Base-by-base conservation (phyloP, 2,329 filamentous ascomycete genomes). In the Magnaporthiopsis rhizophila region DNA sequence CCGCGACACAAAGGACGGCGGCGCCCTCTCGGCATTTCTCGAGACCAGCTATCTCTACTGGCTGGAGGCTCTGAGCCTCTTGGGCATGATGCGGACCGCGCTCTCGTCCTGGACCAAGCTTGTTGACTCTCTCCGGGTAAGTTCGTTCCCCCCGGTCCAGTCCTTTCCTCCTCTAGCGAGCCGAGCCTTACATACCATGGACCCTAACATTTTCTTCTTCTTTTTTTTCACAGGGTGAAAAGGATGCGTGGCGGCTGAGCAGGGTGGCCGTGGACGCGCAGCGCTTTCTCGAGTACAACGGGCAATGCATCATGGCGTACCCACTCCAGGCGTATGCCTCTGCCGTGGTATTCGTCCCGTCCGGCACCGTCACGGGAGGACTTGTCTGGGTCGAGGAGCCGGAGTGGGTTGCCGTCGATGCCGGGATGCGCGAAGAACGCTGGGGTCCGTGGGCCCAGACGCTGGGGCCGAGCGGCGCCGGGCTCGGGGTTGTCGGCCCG, bases 61-160 rank as follows among this genome's bases (percentile, higher is more conserved):
- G 78, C 69, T 82, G 3, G 78, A 81, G 64, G 74, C 75, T 38
- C 71, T 80, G 2, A 75, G 76, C 59, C 71, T 78, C 5, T 65
- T 76, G 21, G 59, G 63, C 12, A 65, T 68, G 53, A 66, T 73
- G 8, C 66, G 67, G 9, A 59, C 68, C 64, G 74, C 68, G 1
- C 61, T 74, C 3, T 26, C 66, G 12, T 64, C 68, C 12, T 65
- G 75, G 21, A 3, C 12, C 11, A 67, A 68, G 62, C 69, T 74
- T 15, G 59, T 65, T 32, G 58, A 5, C 9, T 11, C 6, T 57
- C 50, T 65, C 18, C 57, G 66, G 56, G 66, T 69, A 66, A 65
- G 66, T 66, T 53, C 26, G 12, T 59, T 59, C 15, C 32, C 32
- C n/a, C n/a, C n/a, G n/a, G n/a, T n/a, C n/a, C n/a, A n/a, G n/a